Percentiles rank a stretch among this genome's conserved stretches.
phyloP scores from a whole-genome alignment of 805 yeast species.

The Sugiyamaella boreocaroliniensis region DNA sequence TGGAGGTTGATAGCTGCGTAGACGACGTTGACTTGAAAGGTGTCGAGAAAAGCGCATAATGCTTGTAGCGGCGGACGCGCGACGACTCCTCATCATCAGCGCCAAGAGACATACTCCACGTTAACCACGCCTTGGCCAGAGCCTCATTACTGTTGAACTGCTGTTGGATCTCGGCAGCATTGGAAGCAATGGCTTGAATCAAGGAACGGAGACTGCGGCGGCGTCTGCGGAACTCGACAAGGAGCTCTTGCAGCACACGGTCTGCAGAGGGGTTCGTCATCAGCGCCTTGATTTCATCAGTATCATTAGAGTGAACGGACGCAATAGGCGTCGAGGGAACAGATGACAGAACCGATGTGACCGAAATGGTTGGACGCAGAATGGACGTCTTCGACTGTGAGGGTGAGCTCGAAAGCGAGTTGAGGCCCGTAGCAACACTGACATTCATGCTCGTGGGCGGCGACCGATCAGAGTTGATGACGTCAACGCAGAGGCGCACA shows the following conservation, averaged over 20 bases:
- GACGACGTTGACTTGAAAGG: slow-evolving; percentile 16
- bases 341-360: not conserved
- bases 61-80: slow-evolving; percentile 8
- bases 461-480: slow-evolving; percentile 17
- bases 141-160: slow-evolving; percentile 17
- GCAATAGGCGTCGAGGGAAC: not conserved
- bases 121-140: slow-evolving; percentile 19
- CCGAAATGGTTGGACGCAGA: slow-evolving; percentile 1
- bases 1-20: slow-evolving; percentile 13
- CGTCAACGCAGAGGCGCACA: slow-evolving; percentile 18
- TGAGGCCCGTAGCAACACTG: not conserved
- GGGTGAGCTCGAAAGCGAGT: not conserved
- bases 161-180: slow-evolving; percentile 10
- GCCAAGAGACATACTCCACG: slow-evolving; percentile 12
- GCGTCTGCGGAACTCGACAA: slow-evolving; percentile 12
- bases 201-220: slow-evolving; percentile 10
- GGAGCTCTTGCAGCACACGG: slow-evolving; percentile 8
- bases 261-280: slow-evolving; percentile 11
- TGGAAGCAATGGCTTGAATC: slow-evolving; percentile 12
- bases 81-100: slow-evolving; percentile 7
- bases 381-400: not conserved
- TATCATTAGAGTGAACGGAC: not conserved
- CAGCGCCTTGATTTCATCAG: slow-evolving; percentile 2
- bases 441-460: not conserved
- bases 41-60: slow-evolving; percentile 15